Evolutionary conservation across 768 basidiomycete species (phyloP).

Genomic region (Russula griseocarnosa): DNA sequence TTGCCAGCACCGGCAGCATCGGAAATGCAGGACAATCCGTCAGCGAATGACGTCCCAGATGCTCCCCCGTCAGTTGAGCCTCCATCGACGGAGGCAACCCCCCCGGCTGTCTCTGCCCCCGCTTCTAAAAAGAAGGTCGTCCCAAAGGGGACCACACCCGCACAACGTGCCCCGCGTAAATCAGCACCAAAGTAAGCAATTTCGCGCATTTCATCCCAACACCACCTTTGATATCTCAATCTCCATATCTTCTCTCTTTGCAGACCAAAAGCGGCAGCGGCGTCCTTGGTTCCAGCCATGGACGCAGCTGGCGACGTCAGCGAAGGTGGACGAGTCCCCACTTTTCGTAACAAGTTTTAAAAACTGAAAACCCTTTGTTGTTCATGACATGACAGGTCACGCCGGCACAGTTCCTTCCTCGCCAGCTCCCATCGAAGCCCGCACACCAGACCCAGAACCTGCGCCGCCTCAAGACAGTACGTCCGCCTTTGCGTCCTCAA

Average conservation of each 20-base stretch:
- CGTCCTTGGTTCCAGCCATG: conserved; percentile 6
- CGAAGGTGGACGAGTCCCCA: conserved; percentile 5
- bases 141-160: conserved; percentile 30
- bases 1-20: not conserved
- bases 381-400: conserved; percentile 21
- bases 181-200: conserved; percentile 32
- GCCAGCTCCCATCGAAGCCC: conserved; percentile 17
- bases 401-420: conserved; percentile 29
- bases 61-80: conserved; percentile 1
- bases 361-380: too few species aligned
- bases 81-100: conserved; percentile 14
- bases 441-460: conserved; percentile 20
- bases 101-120: conserved; percentile 11
- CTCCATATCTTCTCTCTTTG: not conserved
- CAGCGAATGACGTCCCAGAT: conserved; percentile 13
- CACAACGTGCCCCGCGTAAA: conserved; percentile 34
- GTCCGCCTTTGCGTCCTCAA: conserved; percentile 1
- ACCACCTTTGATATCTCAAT: not conserved
- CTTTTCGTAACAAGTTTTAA: not conserved
- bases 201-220: not conserved
- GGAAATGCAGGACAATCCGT: conserved; percentile 3
- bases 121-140: conserved; percentile 31
- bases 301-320: conserved; percentile 15
- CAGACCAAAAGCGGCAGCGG: conserved; percentile 3
- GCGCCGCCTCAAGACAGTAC: not conserved